Evolutionary conservation across 768 basidiomycete genomes (phyloP).

Genomic region (Podaxis pistillaris): DNA sequence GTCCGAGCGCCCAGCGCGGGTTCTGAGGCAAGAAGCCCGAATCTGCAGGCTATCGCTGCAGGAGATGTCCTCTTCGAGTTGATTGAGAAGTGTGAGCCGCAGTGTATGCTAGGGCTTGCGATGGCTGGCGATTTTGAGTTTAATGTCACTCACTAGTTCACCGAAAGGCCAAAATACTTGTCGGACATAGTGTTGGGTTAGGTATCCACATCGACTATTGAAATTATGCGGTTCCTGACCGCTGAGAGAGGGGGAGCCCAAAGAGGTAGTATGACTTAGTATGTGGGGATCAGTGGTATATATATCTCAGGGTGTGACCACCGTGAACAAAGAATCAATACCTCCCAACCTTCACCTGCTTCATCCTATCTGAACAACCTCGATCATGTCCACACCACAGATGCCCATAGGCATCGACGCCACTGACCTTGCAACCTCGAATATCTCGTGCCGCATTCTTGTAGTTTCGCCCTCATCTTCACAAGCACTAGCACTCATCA

Average conservation of each 20-base stretch:
- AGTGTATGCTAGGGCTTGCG: too few species aligned
- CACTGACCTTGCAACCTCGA: constrained; percentile 19
- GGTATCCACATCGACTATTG: neutral
- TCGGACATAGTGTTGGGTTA: neutral
- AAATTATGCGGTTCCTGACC: neutral
- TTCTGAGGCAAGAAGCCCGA: too few species aligned
- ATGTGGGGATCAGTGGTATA: neutral
- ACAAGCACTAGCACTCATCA: constrained; percentile 27
- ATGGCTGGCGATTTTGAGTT: too few species aligned
- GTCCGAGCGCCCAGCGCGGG: too few species aligned
- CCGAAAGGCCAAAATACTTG: neutral
- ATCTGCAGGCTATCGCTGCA: too few species aligned
- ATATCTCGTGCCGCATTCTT: constrained; percentile 32
- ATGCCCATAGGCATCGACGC: neutral
- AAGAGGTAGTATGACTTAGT: neutral
- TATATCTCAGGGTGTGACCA: constrained; percentile 1
- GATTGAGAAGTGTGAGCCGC: too few species aligned
- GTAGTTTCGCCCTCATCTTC: constrained; percentile 28
- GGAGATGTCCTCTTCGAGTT: too few species aligned
- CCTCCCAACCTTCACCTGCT: neutral
- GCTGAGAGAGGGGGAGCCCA: neutral
- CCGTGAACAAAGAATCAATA: neutral
- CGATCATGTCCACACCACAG: constrained; percentile 7
- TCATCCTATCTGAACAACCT: neutral
- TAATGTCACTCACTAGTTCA: too few species aligned